Evolutionary conservation across 2,329 filamentous ascomycete genomes (phyloP).

Genomic region (Paracorniculantispora psalliotae): DNA sequence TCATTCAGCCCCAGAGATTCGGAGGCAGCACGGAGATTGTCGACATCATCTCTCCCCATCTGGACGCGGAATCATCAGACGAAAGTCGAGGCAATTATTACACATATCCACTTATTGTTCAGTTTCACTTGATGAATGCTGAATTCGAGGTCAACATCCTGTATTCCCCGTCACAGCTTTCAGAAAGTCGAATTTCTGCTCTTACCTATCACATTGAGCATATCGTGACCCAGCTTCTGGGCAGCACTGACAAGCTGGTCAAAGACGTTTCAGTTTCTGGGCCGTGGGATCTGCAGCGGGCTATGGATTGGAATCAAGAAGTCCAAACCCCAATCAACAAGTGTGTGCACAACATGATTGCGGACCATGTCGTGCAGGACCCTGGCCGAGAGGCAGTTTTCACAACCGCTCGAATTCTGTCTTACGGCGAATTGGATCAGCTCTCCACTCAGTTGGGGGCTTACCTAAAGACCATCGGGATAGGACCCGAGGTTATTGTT

Average conservation of each 20-base stretch:
- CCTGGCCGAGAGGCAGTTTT: neutral
- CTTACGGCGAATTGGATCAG: slow-evolving; percentile 12
- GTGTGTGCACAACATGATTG: slow-evolving; percentile 1
- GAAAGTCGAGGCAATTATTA: neutral
- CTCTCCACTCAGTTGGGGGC: neutral
- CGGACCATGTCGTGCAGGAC: neutral
- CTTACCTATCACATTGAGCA: neutral
- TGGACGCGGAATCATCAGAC: neutral
- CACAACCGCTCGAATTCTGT: neutral
- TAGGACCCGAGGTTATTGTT: slow-evolving; percentile 21
- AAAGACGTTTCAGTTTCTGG: neutral
- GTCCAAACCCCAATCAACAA: neutral
- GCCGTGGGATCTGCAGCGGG: neutral
- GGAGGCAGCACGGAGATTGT: neutral
- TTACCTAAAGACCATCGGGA: slow-evolving; percentile 15
- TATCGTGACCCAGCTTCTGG: neutral
- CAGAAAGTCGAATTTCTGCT: neutral
- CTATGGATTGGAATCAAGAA: neutral
- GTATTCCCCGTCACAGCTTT: neutral
- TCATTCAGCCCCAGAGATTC: slow-evolving; percentile 13
- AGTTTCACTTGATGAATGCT: neutral
- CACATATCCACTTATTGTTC: neutral
- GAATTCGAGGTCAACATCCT: neutral
- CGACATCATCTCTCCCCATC: neutral
- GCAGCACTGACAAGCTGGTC: neutral